phyloP scores from a whole-genome alignment of 2,329 filamentous ascomycete genomes.

The Waltergamsia citrina region DNA sequence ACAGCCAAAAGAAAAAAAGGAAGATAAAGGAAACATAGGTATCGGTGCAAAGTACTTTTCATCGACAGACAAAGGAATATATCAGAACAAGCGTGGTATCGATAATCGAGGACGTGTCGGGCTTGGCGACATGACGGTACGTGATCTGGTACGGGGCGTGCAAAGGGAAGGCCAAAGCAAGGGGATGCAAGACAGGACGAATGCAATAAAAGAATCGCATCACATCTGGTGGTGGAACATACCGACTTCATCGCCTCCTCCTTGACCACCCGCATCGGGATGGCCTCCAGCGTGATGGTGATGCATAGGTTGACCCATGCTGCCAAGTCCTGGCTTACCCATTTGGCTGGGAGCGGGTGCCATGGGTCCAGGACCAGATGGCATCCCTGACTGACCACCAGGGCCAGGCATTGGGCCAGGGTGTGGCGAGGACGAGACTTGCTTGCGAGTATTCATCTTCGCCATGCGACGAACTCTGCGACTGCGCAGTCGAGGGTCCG shows the following conservation, averaged over 20 bases:
- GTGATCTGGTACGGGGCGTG: constrained; percentile 1
- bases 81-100: constrained; percentile 6
- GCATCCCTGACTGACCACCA: constrained; percentile 54
- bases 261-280: constrained; percentile 40
- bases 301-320: constrained; percentile 60
- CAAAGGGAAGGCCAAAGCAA: background rate
- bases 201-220: constrained; percentile 29
- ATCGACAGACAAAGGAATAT: constrained; percentile 1
- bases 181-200: constrained; percentile 13
- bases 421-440: constrained; percentile 49
- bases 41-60: constrained; percentile 4
- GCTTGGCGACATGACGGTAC: constrained; percentile 1
- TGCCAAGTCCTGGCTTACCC: constrained; percentile 56
- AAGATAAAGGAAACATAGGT: background rate
- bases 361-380: constrained; percentile 53
- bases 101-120: constrained; percentile 3
- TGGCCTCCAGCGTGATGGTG: constrained; percentile 33
- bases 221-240: constrained; percentile 96
- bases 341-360: constrained; percentile 43
- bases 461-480: constrained; percentile 89
- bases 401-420: constrained; percentile 59
- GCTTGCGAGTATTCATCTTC: constrained; percentile 85
- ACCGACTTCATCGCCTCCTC: constrained; percentile 82
- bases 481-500: constrained; percentile 84
- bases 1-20: background rate